A percentile compares a stretch with the other conserved stretches of the same genome.
Evolutionary conservation across 768 basidiomycete genomes (phyloP).

Genomic region (Erythrobasidium yunnanense): DNA sequence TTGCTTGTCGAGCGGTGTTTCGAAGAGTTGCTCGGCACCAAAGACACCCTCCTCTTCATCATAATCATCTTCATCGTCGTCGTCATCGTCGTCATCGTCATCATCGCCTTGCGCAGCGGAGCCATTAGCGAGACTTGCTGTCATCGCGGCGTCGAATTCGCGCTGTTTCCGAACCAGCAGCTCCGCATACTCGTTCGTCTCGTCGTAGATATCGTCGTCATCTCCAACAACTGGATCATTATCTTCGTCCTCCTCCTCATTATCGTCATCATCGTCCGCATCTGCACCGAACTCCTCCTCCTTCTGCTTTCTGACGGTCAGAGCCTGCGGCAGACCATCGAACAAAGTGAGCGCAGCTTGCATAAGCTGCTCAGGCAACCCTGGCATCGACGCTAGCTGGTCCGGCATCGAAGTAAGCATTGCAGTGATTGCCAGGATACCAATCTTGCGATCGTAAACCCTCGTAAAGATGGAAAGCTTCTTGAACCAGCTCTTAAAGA

Average conservation of each 20-base stretch:
- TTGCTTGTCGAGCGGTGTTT: slow-evolving; percentile 69
- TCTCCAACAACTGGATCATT: slow-evolving; percentile 1
- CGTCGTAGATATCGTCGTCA: slow-evolving; percentile 77
- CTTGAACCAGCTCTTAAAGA: slow-evolving; percentile 79
- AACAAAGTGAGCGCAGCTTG: slow-evolving; percentile 66
- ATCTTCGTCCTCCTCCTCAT: slow-evolving; percentile 1
- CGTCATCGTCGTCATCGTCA: slow-evolving; percentile 41
- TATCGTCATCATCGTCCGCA: slow-evolving; percentile 43
- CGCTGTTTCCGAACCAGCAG: slow-evolving; percentile 51
- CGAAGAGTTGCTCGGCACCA: slow-evolving; percentile 63
- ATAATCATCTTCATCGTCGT: slow-evolving; percentile 44
- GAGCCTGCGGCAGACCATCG: slow-evolving; percentile 63
- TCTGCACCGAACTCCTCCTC: slow-evolving; percentile 47
- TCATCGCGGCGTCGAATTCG: slow-evolving; percentile 41
- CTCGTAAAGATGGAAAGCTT: slow-evolving; percentile 52
- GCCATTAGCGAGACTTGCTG: neutral
- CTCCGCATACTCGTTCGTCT: slow-evolving; percentile 77
- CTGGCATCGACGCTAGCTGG: slow-evolving; percentile 47
- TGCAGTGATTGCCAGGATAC: slow-evolving; percentile 62
- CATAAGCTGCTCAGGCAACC: slow-evolving; percentile 63
- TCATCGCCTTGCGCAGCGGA: slow-evolving; percentile 45
- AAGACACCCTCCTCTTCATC: slow-evolving; percentile 46
- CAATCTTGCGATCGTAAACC: slow-evolving; percentile 82
- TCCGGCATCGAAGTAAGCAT: slow-evolving; percentile 54
- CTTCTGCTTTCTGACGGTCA: slow-evolving; percentile 46